Percentiles rank a stretch among this genome's conserved stretches.
These are phyloP conservation scores for Colletotrichum incanum DNA, from an alignment of 2,329 filamentous ascomycete species.

Conservation along the genomic window DNA sequence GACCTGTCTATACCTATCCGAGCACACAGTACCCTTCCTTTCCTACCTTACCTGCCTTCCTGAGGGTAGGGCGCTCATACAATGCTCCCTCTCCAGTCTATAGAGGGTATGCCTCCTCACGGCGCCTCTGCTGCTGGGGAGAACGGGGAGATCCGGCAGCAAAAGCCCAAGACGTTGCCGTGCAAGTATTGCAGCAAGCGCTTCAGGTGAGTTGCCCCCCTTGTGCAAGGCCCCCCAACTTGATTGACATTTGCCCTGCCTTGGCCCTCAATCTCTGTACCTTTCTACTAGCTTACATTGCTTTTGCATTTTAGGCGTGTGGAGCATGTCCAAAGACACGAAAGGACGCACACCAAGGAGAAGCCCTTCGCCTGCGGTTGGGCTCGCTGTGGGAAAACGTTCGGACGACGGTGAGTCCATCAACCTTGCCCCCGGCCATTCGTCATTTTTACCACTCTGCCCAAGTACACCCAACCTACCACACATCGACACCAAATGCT, in stretches of 20 bases:
- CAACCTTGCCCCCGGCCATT: constrained; percentile 40
- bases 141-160: constrained; percentile 67
- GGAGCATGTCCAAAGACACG: constrained; percentile 76
- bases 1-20: constrained; percentile 36
- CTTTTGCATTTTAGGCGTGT: constrained; percentile 66
- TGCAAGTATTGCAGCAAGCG: constrained; percentile 76
- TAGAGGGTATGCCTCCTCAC: constrained; percentile 62
- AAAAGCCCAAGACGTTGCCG: constrained; percentile 74
- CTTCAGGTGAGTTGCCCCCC: constrained; percentile 67
- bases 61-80: constrained; percentile 46
- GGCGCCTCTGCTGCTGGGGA: constrained; percentile 57
- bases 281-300: constrained; percentile 59
- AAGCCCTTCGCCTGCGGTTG: constrained; percentile 74
- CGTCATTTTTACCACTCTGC: constrained; percentile 29
- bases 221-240: constrained; percentile 36
- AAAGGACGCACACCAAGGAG: constrained; percentile 76
- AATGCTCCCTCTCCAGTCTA: constrained; percentile 70
- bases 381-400: constrained; percentile 74
- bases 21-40: constrained; percentile 46
- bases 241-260: constrained; percentile 39
- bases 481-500: constrained; percentile 35
- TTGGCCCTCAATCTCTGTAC: constrained; percentile 37
- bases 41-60: constrained; percentile 21
- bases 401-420: constrained; percentile 71
- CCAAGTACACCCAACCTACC: constrained; percentile 34